Evolutionary conservation across 2,329 filamentous ascomycete genomes (phyloP).

Genomic region (Ramularia endophylla): DNA sequence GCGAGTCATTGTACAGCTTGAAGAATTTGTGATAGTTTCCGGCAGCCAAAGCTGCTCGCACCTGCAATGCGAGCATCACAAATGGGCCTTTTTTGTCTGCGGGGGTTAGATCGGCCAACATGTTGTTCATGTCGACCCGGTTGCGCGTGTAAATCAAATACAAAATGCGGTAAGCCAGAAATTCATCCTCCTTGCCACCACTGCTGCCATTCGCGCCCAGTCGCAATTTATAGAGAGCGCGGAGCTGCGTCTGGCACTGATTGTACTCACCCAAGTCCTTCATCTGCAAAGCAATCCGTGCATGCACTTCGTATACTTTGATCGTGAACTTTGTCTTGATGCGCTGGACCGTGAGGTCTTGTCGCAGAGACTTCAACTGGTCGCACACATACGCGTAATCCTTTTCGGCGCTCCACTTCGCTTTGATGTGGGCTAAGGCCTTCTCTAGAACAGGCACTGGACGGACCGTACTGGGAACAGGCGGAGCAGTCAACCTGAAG

Average conservation of each 20-base stretch:
- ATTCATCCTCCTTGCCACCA: conserved; percentile 86
- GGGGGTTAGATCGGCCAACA: conserved; percentile 96
- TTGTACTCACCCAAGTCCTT: conserved; percentile 99
- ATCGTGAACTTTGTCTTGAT: conserved; percentile 97
- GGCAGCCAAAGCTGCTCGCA: conserved; percentile 84
- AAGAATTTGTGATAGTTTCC: conserved; percentile 99
- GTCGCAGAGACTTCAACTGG: conserved; percentile 96
- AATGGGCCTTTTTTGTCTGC: conserved; percentile 83
- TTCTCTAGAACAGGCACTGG: conserved; percentile 74
- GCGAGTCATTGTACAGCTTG: conserved; percentile 87
- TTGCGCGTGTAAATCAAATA: conserved; percentile 99
- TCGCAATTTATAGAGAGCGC: conserved; percentile 80
- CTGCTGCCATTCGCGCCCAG: conserved; percentile 64
- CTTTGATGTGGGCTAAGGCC: conserved; percentile 82
- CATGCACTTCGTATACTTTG: conserved; percentile 94
- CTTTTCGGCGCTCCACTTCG: conserved; percentile 87
- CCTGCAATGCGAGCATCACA: conserved; percentile 85
- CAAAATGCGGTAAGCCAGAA: conserved; percentile 98
- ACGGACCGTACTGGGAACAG: conserved; percentile 81
- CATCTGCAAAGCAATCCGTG: conserved; percentile 94
- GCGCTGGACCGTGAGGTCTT: conserved; percentile 96
- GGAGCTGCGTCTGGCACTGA: conserved; percentile 98
- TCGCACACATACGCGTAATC: conserved; percentile 99
- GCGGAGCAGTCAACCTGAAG: conserved; percentile 84
- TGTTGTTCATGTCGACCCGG: conserved; percentile 95